A percentile compares a stretch with the other conserved stretches of the same genome.
Conservation (phyloP, 768 basidiomycete genomes). For the Gyrodon lividus region DNA sequence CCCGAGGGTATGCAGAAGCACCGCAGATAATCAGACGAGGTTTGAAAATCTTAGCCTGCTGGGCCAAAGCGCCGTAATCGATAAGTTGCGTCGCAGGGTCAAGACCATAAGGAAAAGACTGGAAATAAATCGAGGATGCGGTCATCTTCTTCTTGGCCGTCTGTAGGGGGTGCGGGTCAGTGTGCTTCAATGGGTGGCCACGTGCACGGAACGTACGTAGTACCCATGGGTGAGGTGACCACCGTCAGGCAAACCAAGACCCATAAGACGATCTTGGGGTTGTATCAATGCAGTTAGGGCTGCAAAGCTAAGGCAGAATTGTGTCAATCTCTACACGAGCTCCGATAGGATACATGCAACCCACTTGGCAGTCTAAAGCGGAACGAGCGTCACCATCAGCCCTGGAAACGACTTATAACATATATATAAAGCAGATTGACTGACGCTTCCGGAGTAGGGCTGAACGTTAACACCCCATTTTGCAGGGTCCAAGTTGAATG, state of each 20-base stretch:
- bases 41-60: constrained; percentile 93
- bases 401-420: background rate
- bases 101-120: constrained; percentile 91
- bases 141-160: constrained; percentile 99
- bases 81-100: constrained; percentile 82
- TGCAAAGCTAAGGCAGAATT: constrained; percentile 67
- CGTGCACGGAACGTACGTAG: constrained; percentile 57
- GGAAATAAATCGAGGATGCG: constrained; percentile 99
- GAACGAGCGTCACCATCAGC: constrained; percentile 13
- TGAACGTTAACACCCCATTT: constrained; percentile 99
- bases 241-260: constrained; percentile 96
- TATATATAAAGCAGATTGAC: constrained; percentile 29
- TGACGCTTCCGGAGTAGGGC: constrained; percentile 90
- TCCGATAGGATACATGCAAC: constrained; percentile 24
- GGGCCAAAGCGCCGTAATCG: constrained; percentile 78
- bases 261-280: constrained; percentile 98
- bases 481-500: constrained; percentile 90
- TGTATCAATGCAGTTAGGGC: constrained; percentile 94
- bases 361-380: constrained; percentile 79
- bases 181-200: background rate
- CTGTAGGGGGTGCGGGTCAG: constrained; percentile 36
- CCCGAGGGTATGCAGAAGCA: constrained; percentile 97
- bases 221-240: constrained; percentile 97
- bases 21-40: constrained; percentile 95
- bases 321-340: constrained; percentile 13